These are phyloP conservation scores for Fusarium illudens DNA, from an alignment of 2,329 filamentous ascomycete species.

Conservation along the genomic window DNA sequence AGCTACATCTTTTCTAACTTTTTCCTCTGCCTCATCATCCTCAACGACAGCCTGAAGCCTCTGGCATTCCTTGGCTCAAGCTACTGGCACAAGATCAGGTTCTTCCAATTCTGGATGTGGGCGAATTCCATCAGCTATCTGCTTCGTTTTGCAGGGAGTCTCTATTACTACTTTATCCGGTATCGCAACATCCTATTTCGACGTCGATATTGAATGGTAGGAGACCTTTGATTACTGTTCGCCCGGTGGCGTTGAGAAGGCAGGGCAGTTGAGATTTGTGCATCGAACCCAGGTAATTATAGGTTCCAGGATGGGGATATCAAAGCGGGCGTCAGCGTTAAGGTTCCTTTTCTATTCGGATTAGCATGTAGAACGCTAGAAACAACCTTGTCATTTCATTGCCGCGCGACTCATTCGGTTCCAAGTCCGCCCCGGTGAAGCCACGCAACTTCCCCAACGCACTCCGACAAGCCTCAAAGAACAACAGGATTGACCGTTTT, in stretches of 20 bases:
- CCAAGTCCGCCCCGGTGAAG: neutral
- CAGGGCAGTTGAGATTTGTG: too few relatives aligned
- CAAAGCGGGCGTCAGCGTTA: neutral
- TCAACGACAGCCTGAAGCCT: neutral
- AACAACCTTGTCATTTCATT: too few relatives aligned
- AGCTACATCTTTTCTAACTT: conserved; percentile 11
- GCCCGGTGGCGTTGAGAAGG: too few relatives aligned
- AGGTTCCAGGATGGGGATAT: neutral
- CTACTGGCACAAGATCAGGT: conserved; percentile 5
- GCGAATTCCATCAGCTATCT: neutral
- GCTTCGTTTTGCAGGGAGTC: neutral
- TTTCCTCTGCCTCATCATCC: neutral
- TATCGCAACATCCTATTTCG: neutral
- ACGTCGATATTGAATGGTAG: neutral
- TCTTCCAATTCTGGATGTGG: conserved; percentile 4
- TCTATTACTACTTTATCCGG: neutral
- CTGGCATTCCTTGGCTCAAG: neutral
- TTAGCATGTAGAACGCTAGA: neutral
- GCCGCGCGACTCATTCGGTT: too few relatives aligned
- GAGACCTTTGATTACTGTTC: too few relatives aligned
- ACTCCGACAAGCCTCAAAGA: too few relatives aligned
- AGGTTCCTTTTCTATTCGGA: neutral
- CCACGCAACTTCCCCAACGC: too few relatives aligned
- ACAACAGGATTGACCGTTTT: too few relatives aligned
- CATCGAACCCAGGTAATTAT: neutral